Evolutionary conservation across 2,329 filamentous ascomycete species (phyloP), one percentile per base, ranked within the genome.

Genomic region (Cordyceps tenuipes): DNA sequence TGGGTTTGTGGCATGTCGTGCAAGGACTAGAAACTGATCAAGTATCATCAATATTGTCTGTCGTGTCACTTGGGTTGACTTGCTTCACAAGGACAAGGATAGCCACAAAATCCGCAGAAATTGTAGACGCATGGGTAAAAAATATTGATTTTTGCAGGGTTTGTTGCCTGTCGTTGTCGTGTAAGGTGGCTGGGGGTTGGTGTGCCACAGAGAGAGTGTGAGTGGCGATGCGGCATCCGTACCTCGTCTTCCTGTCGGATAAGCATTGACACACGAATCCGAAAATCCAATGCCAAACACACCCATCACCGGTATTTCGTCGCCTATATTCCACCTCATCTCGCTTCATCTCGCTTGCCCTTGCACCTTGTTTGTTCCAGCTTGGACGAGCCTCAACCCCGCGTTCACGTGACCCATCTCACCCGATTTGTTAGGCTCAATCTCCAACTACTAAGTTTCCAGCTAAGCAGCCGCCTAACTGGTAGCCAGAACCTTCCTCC

Each of bases 371-470:
- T 36, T 29, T 29, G 29, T 29, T 29, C 29, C 29, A 6, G 23
- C 48, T 52, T 41, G 41, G 48, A 5, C 21, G 41, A 41, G 10
- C 57, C 41, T 21, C 59, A 68, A 66, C 70, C 70, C 70, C 68
- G 66, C 69, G 62, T 60, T 65, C 71, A 73, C 71, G 71, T 73
- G 71, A 73, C 65, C 62, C 34, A 15, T 17, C 12, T 39, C 5
- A 31, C 36, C 57, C n/a, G 23, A 47, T 46, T 46, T 52, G 57
- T 34, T 23, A 36, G 39, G 39, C 47, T 46, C 48, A 52, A 48
- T 34, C 49, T 50, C 56, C 56, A 58, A 36, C 56, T 17, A n/a
- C n/a, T n/a, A n/a, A n/a, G 26, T 49, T 57, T 5, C 29, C 34
- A 52, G 49, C 59, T 44, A 31, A 29, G 3, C 29, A 8, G 4